Base-by-base conservation (phyloP, 306 rosid species). In the Echinosophora koreensis region DNA sequence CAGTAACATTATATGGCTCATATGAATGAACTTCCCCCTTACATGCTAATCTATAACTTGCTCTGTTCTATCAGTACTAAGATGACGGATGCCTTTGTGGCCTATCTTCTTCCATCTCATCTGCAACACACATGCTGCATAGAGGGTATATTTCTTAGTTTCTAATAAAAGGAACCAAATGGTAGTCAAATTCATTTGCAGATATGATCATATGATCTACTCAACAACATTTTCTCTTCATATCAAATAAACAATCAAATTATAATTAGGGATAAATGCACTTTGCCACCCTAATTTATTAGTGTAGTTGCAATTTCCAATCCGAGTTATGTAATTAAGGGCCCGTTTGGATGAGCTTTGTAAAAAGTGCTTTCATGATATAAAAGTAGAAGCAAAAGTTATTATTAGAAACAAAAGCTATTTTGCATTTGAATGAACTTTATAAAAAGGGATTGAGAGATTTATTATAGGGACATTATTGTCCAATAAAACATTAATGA, bases 81-180 rank as follows among this genome's bases (percentile, higher is more conserved):
- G 86, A 78, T 1, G 32, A 22, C 2, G 66, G 72, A 57, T 57
- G 77, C 67, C 8, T 76, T 9, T 78, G 41, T n/a, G 71, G 50
- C 74, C 80, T 68, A 65, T 87, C 93, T 64, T 90, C 96, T 12
- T 89, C 90, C 93, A 87, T 89, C 38, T 62, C 85, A 73, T 86
- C 87, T 27, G 46, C 74, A 52, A 5, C 66, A 54, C 49, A 59
- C 86, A 88, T 90, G 84, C 70, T 4, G 81, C 54, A 69, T n/a
- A 37, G 76, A 68, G 54, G 51, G 49, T 18, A 51, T 57, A 66
- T 61, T 44, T 38, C 68, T 60, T 59, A 41, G 69, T 14, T 9
- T 81, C 30, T 54, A 46, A 84, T 5, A 58, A 80, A 66, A 49
- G 14, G 18, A 70, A 65, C 72, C 30, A 59, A 46, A 50, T 62